Conservation (phyloP, 441 rosid genomes). For the Populus hybrid region DNA sequence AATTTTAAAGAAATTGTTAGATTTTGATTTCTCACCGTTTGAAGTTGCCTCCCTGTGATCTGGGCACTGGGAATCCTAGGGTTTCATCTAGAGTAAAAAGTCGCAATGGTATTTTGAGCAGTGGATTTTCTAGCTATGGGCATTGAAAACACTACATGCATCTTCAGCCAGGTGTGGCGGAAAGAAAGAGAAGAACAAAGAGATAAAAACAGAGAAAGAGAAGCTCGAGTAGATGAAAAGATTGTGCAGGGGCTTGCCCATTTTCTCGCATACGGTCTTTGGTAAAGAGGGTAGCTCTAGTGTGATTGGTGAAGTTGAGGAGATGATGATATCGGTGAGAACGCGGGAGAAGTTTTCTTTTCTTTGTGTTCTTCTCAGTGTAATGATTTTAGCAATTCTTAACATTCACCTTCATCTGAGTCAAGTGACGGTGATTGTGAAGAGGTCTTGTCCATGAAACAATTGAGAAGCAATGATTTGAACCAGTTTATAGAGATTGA, state of each 20-base stretch:
- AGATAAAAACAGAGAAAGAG: constrained; percentile 22
- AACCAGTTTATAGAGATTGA: background rate
- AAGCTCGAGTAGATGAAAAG: constrained; percentile 31
- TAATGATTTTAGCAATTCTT: background rate
- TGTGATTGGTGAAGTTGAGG: constrained; percentile 22
- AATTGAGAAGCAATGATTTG: constrained; percentile 1
- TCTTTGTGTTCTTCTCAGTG: background rate
- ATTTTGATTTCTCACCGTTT: background rate
- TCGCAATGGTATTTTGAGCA: constrained; percentile 10
- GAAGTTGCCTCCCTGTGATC: background rate
- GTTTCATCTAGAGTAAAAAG: constrained; percentile 19
- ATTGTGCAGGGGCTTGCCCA: constrained; percentile 26
- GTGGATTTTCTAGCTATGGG: constrained; percentile 29
- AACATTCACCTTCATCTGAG: constrained; percentile 19
- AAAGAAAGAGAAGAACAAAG: constrained; percentile 21
- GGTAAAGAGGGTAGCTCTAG: constrained; percentile 8
- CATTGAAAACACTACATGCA: constrained; percentile 21
- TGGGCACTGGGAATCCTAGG: constrained; percentile 16
- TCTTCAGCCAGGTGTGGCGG: constrained; percentile 11
- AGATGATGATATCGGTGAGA: constrained; percentile 23
- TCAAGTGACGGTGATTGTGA: constrained; percentile 24
- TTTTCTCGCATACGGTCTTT: constrained; percentile 5
- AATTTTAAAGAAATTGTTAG: too few relatives aligned
- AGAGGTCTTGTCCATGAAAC: constrained; percentile 3
- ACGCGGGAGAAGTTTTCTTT: background rate